Conservation (phyloP, 2,329 filamentous ascomycete genomes). For the Fonsecaea multimorphosa region DNA sequence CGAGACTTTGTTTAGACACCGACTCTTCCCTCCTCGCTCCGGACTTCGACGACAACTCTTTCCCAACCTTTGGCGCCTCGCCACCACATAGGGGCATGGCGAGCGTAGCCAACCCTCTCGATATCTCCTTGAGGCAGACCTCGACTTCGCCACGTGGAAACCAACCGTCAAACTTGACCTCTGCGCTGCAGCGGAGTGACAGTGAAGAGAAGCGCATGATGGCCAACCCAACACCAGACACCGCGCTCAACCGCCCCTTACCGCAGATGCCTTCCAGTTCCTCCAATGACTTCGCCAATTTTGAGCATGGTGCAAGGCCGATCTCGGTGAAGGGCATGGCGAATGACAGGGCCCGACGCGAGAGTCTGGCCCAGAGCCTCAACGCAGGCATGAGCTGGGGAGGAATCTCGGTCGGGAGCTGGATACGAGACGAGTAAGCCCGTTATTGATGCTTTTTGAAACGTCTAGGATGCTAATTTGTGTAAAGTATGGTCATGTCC, state of each 20-base stretch:
- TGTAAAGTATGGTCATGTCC: slow-evolving; percentile 83
- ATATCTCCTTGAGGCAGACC: slow-evolving; percentile 64
- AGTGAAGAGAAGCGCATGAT: slow-evolving; percentile 47
- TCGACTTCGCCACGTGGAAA: slow-evolving; percentile 64
- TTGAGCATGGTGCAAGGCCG: slow-evolving; percentile 58
- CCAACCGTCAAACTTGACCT: slow-evolving; percentile 68
- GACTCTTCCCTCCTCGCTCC: slow-evolving; percentile 44
- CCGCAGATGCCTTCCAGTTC: slow-evolving; percentile 41
- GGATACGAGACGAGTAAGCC: slow-evolving; percentile 95
- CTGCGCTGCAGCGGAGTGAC: slow-evolving; percentile 61
- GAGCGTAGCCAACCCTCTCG: slow-evolving; percentile 62
- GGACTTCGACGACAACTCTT: slow-evolving; percentile 46
- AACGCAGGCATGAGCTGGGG: slow-evolving; percentile 93
- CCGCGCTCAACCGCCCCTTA: slow-evolving; percentile 31
- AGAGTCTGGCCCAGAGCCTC: slow-evolving; percentile 67
- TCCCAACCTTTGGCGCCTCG: slow-evolving; percentile 50
- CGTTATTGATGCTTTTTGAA: neutral
- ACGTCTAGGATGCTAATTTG: slow-evolving; percentile 7
- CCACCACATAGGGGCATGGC: slow-evolving; percentile 45
- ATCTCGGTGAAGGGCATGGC: slow-evolving; percentile 62
- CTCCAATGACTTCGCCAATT: slow-evolving; percentile 34
- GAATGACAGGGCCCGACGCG: slow-evolving; percentile 58
- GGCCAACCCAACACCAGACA: slow-evolving; percentile 28
- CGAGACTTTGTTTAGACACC: slow-evolving; percentile 47
- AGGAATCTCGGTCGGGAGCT: slow-evolving; percentile 92